These are phyloP conservation scores for Picea sitchensis DNA, from an alignment of 75 land plant genomes.

Conservation along the genomic window DNA sequence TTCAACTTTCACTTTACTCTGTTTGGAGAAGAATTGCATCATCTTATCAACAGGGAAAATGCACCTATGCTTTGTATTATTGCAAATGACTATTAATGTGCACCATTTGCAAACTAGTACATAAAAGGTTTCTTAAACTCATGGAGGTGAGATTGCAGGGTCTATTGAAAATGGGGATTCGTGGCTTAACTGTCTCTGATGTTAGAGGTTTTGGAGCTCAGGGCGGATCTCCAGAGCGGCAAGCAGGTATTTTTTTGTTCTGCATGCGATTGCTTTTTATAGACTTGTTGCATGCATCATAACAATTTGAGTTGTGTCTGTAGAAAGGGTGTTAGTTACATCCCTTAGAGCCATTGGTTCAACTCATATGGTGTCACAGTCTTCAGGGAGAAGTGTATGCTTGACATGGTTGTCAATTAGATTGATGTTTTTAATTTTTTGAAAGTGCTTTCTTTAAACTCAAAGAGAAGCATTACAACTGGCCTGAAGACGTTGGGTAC, in stretches of 20 bases:
- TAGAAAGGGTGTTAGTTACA: neutral
- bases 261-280: neutral
- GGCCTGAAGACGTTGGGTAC: no score
- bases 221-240: conserved; percentile 86
- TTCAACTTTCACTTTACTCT: neutral
- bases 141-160: conserved; percentile 31
- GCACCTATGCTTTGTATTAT: neutral
- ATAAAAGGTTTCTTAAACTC: neutral
- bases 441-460: no score
- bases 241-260: conserved; percentile 50
- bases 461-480: no score
- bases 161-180: conserved; percentile 73
- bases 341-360: neutral
- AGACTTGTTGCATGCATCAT: neutral
- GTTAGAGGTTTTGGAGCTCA: conserved; percentile 86
- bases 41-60: neutral
- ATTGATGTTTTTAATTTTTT: no score
- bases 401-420: no score
- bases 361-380: neutral
- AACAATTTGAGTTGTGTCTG: neutral
- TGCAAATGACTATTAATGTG: neutral
- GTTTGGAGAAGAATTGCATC: neutral
- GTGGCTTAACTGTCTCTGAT: conserved; percentile 87
- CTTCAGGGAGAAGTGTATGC: neutral
- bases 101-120: neutral